Base-by-base conservation (phyloP, 2,329 filamentous ascomycete species). In the Cryphonectria radicalis region DNA sequence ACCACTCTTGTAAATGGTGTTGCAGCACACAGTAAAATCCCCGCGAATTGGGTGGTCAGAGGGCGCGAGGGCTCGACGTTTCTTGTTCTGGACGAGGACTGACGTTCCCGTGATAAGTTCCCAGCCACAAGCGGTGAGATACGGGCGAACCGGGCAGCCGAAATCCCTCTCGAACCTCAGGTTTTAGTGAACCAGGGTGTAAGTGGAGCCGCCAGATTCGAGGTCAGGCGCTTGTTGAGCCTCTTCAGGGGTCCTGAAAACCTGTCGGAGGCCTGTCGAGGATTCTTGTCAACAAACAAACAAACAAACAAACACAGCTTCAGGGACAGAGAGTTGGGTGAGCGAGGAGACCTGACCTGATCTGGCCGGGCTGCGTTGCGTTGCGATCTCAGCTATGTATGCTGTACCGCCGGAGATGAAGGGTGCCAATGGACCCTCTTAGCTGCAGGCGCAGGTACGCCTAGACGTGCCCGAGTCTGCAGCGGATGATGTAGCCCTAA, bases 401-500 rank as follows among this genome's bases (percentile, higher is more conserved):
- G 59, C 60, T 66, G 67, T 60, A 66, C 53, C 17, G 64, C 46
- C 62, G 65, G 68, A 70, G 59, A 68, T 68, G 73, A 71, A 69
- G 66, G 57, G 66, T 55, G 66, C 72, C 70, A 71, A 72, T 66
- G 70, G 69, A 65, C 64, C 43, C 53, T 73, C 66, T 69, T 73
- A 62, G 68, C 67, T 63, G 74, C 70, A 70, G 71, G 74, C 70
- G 74, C 57, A 68, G 46, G 57, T 40, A 67, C 66, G 62, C 37
- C 66, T 62, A 60, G 42, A 22, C 60, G 63, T 69, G 32, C 42
- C 42, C 62, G 55, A 66, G 25, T 66, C 69, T 73, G 71, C 59
- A 73, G 66, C 40, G 28, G 66, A 63, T 55, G 71, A 77, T 77
- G 77, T 77, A 76, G 73, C 75, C 76, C 76, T 76, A 76, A 77